Evolutionary conservation across 768 basidiomycete species (phyloP).

Genomic region (Hortiboletus flavorubellus): DNA sequence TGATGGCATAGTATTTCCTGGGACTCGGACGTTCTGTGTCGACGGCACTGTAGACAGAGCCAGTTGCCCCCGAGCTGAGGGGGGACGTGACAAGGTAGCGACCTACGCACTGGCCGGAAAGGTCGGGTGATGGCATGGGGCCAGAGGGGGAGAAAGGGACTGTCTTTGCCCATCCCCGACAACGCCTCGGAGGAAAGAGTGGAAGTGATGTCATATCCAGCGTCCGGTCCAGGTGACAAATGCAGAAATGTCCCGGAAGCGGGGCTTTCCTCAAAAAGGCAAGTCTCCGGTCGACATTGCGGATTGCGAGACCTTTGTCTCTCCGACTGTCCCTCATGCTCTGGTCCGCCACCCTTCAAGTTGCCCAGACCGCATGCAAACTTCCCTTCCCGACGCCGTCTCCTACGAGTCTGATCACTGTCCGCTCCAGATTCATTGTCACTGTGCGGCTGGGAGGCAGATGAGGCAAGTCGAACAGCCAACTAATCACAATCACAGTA

Average conservation of each 20-base stretch:
- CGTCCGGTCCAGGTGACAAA: background rate
- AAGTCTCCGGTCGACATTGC: too few relatives aligned
- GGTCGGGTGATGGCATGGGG: slow-evolving; percentile 40
- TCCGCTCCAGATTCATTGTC: too few relatives aligned
- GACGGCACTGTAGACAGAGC: slow-evolving; percentile 71
- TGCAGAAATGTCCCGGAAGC: slow-evolving; percentile 1
- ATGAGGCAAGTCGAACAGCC: too few relatives aligned
- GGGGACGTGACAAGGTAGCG: slow-evolving; percentile 57
- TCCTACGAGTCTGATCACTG: too few relatives aligned
- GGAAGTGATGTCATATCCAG: slow-evolving; percentile 2
- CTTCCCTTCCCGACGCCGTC: too few relatives aligned
- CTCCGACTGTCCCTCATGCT: too few relatives aligned
- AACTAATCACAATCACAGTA: too few relatives aligned
- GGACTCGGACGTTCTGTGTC: slow-evolving; percentile 41
- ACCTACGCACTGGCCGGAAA: slow-evolving; percentile 50
- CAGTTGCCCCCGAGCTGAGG: slow-evolving; percentile 74
- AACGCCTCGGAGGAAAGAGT: background rate
- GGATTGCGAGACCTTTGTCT: too few relatives aligned
- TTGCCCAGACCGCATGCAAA: too few relatives aligned
- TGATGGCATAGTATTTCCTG: slow-evolving; percentile 64
- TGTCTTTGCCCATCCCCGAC: background rate
- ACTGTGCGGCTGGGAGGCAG: too few relatives aligned
- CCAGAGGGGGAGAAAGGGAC: background rate
- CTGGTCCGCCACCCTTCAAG: too few relatives aligned
- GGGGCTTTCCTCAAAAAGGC: background rate